A percentile compares a stretch with the other conserved stretches of the same genome.
Evolutionary conservation across 2,329 filamentous ascomycete species (phyloP).

Genomic region (Aureobasidium sp.): DNA sequence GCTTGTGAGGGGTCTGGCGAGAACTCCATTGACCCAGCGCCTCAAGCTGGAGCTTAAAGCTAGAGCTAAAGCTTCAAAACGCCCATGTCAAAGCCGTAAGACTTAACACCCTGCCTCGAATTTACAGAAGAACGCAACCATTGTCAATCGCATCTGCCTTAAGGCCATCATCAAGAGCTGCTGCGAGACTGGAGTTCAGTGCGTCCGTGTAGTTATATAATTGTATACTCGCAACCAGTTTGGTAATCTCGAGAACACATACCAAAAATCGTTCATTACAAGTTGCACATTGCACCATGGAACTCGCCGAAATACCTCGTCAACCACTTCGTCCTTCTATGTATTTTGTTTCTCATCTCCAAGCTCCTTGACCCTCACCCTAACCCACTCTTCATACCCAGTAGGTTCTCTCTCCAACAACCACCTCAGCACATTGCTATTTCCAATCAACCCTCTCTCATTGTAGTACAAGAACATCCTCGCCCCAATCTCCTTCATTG

Average conservation of each 20-base stretch:
- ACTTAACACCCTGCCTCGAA: background rate
- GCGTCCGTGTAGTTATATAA: too few relatives aligned
- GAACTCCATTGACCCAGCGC: too few relatives aligned
- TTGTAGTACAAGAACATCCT: slow-evolving; percentile 23
- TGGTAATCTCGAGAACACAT: too few relatives aligned
- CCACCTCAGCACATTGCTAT: slow-evolving; percentile 20
- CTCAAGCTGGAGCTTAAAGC: background rate
- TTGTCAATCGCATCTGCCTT: background rate
- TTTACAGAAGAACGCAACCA: background rate
- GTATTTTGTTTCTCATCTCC: too few relatives aligned
- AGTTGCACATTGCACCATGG: too few relatives aligned
- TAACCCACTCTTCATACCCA: slow-evolving; percentile 18
- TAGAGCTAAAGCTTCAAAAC: background rate
- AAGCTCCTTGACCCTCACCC: slow-evolving; percentile 11
- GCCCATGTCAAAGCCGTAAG: background rate
- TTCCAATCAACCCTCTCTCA: slow-evolving; percentile 20
- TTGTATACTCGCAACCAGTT: too few relatives aligned
- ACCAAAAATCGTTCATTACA: too few relatives aligned
- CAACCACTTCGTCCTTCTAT: too few relatives aligned
- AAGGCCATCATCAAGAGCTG: too few relatives aligned
- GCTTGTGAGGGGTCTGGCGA: background rate
- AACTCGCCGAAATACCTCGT: too few relatives aligned
- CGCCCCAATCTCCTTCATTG: slow-evolving; percentile 13
- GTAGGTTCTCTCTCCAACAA: slow-evolving; percentile 20
- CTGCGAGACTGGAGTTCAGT: too few relatives aligned